phyloP scores from a whole-genome alignment of 2,329 filamentous ascomycete genomes.

The Raffaelea albimanens region DNA sequence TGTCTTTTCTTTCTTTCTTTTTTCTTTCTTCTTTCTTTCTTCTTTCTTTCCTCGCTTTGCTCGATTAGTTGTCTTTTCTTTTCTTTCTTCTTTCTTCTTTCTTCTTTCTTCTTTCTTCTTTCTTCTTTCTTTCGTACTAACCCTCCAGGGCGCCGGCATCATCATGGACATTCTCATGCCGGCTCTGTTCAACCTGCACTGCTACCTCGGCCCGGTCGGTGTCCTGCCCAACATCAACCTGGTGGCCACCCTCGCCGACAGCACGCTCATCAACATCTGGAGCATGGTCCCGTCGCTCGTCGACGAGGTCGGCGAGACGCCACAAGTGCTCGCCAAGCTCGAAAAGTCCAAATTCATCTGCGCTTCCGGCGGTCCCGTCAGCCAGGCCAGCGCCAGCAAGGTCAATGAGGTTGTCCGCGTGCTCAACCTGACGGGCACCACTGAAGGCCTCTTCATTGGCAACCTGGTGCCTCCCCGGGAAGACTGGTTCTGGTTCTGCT shows the following conservation, averaged over 20 bases:
- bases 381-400: background rate
- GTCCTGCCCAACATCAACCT: slow-evolving; percentile 17
- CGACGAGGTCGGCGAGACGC: slow-evolving; percentile 30
- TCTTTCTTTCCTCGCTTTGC: too few species aligned
- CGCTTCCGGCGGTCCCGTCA: slow-evolving; percentile 2
- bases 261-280: slow-evolving; percentile 18
- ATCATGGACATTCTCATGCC: slow-evolving; percentile 6
- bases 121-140: background rate
- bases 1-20: too few species aligned
- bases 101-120: background rate
- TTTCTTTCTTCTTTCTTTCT: background rate
- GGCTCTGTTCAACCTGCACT: background rate
- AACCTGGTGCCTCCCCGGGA: background rate
- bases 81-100: background rate
- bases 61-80: too few species aligned
- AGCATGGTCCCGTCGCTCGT: slow-evolving; percentile 30
- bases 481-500: slow-evolving; percentile 22
- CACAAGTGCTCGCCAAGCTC: slow-evolving; percentile 17
- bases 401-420: slow-evolving; percentile 2
- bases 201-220: background rate
- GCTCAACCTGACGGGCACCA: slow-evolving; percentile 5
- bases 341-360: slow-evolving; percentile 20
- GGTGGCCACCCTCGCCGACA: slow-evolving; percentile 20
- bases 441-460: slow-evolving; percentile 3
- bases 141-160: background rate